A percentile compares a stretch with the other conserved stretches of the same genome.
Evolutionary conservation across 192 early-diverging fungal species (phyloP).

Genomic region (Podila clonocystis): DNA sequence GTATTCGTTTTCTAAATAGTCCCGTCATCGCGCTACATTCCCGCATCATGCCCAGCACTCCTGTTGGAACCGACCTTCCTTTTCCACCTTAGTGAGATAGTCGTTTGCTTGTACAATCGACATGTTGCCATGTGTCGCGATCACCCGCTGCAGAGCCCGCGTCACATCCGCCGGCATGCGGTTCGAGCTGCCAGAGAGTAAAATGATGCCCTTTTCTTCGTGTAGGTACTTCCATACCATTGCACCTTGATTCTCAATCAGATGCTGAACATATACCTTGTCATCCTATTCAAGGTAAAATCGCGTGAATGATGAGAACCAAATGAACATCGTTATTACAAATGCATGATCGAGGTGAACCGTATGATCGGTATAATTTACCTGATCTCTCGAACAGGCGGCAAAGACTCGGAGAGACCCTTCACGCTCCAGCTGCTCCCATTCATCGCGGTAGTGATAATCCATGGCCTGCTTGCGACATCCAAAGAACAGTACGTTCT

Average conservation of each 20-base stretch:
- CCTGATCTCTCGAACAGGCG: constrained; percentile 92
- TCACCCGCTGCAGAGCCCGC: constrained; percentile 67
- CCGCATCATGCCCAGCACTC: constrained; percentile 83
- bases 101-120: constrained; percentile 63
- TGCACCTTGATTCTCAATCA: constrained; percentile 63
- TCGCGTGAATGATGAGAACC: background rate
- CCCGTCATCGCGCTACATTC: too few relatives aligned
- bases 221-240: constrained; percentile 74
- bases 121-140: constrained; percentile 63
- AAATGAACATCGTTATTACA: background rate
- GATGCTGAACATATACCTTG: constrained; percentile 87
- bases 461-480: constrained; percentile 78
- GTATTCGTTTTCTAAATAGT: too few relatives aligned
- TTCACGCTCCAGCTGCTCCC: constrained; percentile 58
- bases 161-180: constrained; percentile 80
- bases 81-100: constrained; percentile 72
- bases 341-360: constrained; percentile 15
- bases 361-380: constrained; percentile 23
- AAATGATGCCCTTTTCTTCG: constrained; percentile 64
- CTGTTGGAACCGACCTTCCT: constrained; percentile 78
- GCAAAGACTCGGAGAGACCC: constrained; percentile 69
- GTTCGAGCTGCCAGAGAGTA: constrained; percentile 81
- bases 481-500: constrained; percentile 88
- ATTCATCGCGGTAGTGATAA: constrained; percentile 78
- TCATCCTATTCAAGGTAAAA: constrained; percentile 52